A percentile compares a stretch with the other conserved stretches of the same genome.
phyloP scores from a whole-genome alignment of 2,329 filamentous ascomycete genomes.

The Chaetoscypha palmicola region DNA sequence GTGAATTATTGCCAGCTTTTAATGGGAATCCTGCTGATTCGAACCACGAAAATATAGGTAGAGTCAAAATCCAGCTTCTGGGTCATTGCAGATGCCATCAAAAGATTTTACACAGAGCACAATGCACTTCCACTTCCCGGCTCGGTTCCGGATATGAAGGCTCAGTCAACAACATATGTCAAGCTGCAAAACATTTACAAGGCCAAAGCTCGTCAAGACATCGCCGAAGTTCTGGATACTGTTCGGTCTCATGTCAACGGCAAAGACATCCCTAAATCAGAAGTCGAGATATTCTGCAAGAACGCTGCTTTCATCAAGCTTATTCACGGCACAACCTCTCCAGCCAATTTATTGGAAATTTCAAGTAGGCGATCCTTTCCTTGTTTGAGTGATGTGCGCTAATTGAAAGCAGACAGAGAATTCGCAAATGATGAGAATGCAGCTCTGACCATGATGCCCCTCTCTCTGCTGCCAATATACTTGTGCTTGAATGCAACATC shows the following conservation, averaged over 20 bases:
- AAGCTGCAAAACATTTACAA: constrained; percentile 91
- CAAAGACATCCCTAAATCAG: constrained; percentile 54
- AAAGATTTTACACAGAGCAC: constrained; percentile 67
- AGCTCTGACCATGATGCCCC: constrained; percentile 29
- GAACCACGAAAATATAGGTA: constrained; percentile 30
- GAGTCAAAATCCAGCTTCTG: constrained; percentile 65
- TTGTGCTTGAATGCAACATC: constrained; percentile 54
- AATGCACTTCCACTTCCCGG: constrained; percentile 75
- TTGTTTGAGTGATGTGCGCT: constrained; percentile 17
- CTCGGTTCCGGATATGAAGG: constrained; percentile 94
- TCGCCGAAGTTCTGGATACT: constrained; percentile 62
- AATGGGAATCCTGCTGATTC: neutral
- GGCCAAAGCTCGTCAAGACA: constrained; percentile 71
- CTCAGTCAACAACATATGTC: constrained; percentile 83
- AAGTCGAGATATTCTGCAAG: constrained; percentile 91
- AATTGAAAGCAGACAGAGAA: constrained; percentile 41
- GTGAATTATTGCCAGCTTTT: constrained; percentile 30
- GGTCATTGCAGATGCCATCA: constrained; percentile 77
- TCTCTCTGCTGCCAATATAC: constrained; percentile 62
- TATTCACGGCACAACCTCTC: constrained; percentile 44
- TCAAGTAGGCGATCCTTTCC: constrained; percentile 20
- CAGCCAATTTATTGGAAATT: constrained; percentile 20
- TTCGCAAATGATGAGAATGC: constrained; percentile 48
- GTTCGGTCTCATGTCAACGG: constrained; percentile 48
- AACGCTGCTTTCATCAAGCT: constrained; percentile 90